Conservation (phyloP, 2,329 filamentous ascomycete species). For the Colletotrichum phormii region DNA sequence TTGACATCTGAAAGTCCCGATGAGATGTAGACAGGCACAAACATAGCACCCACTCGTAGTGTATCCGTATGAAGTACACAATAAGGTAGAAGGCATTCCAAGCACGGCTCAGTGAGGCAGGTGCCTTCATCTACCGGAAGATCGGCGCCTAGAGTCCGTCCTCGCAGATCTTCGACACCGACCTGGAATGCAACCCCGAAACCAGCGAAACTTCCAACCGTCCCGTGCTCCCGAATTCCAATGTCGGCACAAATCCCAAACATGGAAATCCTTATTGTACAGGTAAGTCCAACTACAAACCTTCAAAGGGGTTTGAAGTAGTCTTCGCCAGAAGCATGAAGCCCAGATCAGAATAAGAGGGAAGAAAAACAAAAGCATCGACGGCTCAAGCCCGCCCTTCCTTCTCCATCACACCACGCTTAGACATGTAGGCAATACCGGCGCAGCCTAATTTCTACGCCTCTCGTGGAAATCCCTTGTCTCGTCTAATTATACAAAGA, state of each 20-base stretch:
- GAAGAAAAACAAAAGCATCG: neutral
- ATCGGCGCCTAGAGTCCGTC: neutral
- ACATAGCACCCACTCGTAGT: neutral
- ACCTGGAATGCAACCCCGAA: neutral
- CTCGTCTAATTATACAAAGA: constrained; percentile 17
- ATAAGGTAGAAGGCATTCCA: too few relatives aligned
- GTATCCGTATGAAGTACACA: too few relatives aligned
- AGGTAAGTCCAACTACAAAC: too few relatives aligned
- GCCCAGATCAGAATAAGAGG: neutral
- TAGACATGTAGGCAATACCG: constrained; percentile 9
- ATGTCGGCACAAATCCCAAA: neutral
- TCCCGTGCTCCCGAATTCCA: neutral
- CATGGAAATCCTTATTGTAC: neutral
- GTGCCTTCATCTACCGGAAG: neutral
- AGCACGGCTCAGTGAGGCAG: too few relatives aligned
- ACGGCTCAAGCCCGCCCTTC: neutral
- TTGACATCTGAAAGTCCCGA: neutral
- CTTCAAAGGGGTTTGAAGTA: neutral
- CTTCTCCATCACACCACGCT: constrained; percentile 1
- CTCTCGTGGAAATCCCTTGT: neutral
- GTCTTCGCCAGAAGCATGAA: too few relatives aligned
- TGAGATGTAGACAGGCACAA: neutral
- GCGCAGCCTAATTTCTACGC: neutral
- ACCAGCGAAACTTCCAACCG: neutral
- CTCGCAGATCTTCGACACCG: neutral